phyloP scores from a whole-genome alignment of 495 filamentous ascomycete species.

The Chaetomium cochliodes region DNA sequence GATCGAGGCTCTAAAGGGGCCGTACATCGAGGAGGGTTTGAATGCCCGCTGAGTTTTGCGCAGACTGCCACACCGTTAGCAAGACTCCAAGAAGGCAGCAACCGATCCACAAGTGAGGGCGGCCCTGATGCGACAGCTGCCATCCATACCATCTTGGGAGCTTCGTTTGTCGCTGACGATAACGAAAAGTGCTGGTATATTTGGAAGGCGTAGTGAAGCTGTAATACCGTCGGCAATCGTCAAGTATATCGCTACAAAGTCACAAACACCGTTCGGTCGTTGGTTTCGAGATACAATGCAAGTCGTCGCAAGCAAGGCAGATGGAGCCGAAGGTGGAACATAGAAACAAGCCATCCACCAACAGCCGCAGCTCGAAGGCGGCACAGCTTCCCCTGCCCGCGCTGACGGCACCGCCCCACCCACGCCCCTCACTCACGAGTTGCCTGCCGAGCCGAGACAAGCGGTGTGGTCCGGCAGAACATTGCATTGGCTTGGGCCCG shows the following conservation, averaged over 20 bases:
- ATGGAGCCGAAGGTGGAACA: not conserved
- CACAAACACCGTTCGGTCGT: not conserved
- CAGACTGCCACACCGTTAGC: conserved; percentile 61
- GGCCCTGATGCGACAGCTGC: not conserved
- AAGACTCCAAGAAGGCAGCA: not conserved
- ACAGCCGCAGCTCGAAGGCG: conserved; percentile 5
- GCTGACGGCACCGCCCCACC: conserved; percentile 19
- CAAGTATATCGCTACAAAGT: not conserved
- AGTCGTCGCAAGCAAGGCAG: conserved; percentile 12
- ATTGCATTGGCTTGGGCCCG: not conserved
- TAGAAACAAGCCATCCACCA: conserved; percentile 4
- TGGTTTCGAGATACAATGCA: not conserved
- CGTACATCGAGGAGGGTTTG: conserved; percentile 98
- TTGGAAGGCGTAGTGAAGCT: no score
- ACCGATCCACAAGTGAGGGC: not conserved
- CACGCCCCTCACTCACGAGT: not conserved
- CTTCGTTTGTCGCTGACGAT: not conserved
- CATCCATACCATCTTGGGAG: conserved; percentile 10
- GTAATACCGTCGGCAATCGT: not conserved
- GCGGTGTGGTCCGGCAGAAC: conserved; percentile 23
- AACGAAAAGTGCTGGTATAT: not conserved
- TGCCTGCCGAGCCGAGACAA: conserved; percentile 17
- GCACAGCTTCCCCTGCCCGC: conserved; percentile 17
- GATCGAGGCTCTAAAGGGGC: conserved; percentile 9
- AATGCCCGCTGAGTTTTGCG: conserved; percentile 97